Percentiles rank a stretch among this genome's conserved stretches.
Conservation (phyloP, 306 rosid genomes). For the Notholithocarpus densiflorus region DNA sequence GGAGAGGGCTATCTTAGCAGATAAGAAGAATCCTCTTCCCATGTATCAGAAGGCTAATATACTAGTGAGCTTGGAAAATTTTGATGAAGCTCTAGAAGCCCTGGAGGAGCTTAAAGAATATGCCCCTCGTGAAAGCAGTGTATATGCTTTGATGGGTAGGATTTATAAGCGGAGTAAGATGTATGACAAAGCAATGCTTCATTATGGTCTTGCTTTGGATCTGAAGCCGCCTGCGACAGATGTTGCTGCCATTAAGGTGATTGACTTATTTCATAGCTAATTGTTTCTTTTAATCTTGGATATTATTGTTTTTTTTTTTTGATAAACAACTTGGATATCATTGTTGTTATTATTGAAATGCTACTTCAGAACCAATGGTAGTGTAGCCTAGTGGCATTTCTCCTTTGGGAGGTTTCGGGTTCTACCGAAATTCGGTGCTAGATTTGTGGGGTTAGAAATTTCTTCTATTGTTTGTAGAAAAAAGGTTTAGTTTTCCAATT, state of each 20-base stretch:
- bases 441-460: neutral
- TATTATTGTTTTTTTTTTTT: too few species aligned
- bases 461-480: neutral
- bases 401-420: neutral
- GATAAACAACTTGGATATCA: neutral
- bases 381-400: neutral
- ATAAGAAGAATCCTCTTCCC: constrained; percentile 95
- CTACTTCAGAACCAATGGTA: neutral
- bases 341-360: neutral
- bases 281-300: neutral
- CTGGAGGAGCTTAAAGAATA: constrained; percentile 86
- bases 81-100: constrained; percentile 82
- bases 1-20: constrained; percentile 94
- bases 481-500: neutral
- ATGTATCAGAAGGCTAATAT: constrained; percentile 98
- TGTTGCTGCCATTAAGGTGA: constrained; percentile 93
- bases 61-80: constrained; percentile 66
- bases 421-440: neutral
- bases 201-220: constrained; percentile 95
- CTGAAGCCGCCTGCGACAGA: constrained; percentile 94
- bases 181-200: constrained; percentile 93
- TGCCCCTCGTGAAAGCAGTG: constrained; percentile 93
- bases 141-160: constrained; percentile 92
- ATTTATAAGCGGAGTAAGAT: constrained; percentile 79
- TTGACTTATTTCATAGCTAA: neutral